Evolutionary conservation across 768 basidiomycete genomes (phyloP), one percentile per base, ranked within the genome.

Genomic region (Amanita subjunquillea): DNA sequence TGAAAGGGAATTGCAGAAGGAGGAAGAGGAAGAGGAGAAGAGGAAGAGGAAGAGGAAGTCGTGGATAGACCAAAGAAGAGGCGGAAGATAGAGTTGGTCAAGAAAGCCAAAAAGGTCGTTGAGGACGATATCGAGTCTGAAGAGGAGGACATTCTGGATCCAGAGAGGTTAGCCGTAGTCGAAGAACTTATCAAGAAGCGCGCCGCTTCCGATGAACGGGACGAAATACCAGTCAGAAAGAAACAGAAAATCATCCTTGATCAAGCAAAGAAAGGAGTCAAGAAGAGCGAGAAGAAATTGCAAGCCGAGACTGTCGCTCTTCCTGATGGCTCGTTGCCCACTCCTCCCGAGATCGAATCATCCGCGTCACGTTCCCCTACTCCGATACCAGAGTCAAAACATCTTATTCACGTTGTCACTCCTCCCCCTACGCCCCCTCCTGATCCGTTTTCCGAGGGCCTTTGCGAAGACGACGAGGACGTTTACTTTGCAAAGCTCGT

Each of bases 401-500:
- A 59, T 38, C 63, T 61, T 53, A 59, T 65, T 57, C 67, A 62
- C 29, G 62, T 64, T 7, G 63, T 65, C 22, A 69, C 69, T 25
- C 70, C 63, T 3, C 70, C 64, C 1, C 74, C 75, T 7, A 76
- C 77, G 4, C 72, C 72, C 1, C 78, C 76, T 12, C 74, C 74
- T 12, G 78, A 87, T 62, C 76, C 75, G 1, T 63, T 83, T 32
- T 67, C 67, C 2, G 67, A 72, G 29, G 86, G 78, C 2, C 59
- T 90, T 10, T 86, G 86, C 57, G 76, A 83, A 36, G 93, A 95
- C 63, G 92, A 94, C 58, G 93, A 96, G 64, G 93, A 96, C 63
- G 64, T 88, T 13, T 95, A 86, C 67, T 92, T 83, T 65, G 74
- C 82, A 50, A 82, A 78, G 56, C 73, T 85, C 37, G 81, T 74